Base-by-base conservation (phyloP, 345 rosid genomes). In the Brassica nigra region DNA sequence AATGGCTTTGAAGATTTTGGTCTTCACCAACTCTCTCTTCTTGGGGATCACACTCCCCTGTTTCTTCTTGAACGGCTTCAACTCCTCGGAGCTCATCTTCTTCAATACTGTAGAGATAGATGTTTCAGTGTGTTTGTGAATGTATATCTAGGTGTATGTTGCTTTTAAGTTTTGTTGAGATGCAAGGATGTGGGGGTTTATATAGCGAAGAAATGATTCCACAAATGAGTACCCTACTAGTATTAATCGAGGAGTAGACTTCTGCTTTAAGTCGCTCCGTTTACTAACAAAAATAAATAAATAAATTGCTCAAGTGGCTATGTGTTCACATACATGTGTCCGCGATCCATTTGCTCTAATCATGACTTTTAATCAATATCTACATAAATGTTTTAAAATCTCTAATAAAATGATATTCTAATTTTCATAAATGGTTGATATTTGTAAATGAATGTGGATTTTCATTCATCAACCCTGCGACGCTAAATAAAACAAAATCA, bases 1-100 rank as follows among this genome's bases (percentile, higher is more conserved):
- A 8, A 84, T 0, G 33, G 8, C 47, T 62, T 84, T 81, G 66
- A 54, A 37, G 79, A 61, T 71, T 87, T 74, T 85, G 16, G 83
- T 79, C 85, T 86, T 85, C 76, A 88, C 89, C 59, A 77, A 61
- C 67, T 74, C 84, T 76, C 82, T 84, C 82, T 77, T 71, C 71
- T 63, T 59, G 0, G 86, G 87, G 29, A 85, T 3, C 72, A 84
- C 86, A 62, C 83, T 84, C 16, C 87, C 88, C 49, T 81, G 74
- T 58, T 77, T 80, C 74, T 82, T 73, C 66, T 77, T 74, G 76
- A 85, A 75, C 71, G 76, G 78, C 78, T 76, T 85, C 74, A 65
- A n/a, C 1, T 39, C 71, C 34, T 0, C 57, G 23, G 44, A 36
- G 61, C 36, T 59, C 78, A 71, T 73, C 64, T 58, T 49, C 70